These are phyloP conservation scores for Trifolium dubium DNA, from an alignment of 306 rosid genomes.

Conservation along the genomic window DNA sequence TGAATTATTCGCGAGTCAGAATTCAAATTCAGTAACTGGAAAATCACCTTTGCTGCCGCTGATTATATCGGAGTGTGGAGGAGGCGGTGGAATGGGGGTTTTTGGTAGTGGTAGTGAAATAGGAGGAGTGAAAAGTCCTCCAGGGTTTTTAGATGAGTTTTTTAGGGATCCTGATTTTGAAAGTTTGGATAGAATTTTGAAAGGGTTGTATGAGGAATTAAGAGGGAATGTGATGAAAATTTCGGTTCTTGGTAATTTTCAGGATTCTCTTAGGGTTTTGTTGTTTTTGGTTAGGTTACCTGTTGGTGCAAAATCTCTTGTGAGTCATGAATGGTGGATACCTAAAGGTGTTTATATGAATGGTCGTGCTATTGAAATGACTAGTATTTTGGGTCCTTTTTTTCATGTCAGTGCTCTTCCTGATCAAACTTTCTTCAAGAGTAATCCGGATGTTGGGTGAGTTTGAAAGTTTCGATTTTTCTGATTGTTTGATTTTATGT, in stretches of 20 bases:
- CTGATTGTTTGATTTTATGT: constrained; percentile 1
- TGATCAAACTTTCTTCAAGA: constrained; percentile 76
- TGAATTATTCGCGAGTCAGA: constrained; percentile 57
- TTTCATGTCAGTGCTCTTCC: constrained; percentile 92
- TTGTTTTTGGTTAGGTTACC: constrained; percentile 80
- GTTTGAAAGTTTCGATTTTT: constrained; percentile 30
- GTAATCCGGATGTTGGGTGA: constrained; percentile 97
- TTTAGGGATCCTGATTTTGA: constrained; percentile 83
- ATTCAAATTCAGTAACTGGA: background rate
- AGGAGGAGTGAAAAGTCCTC: constrained; percentile 67
- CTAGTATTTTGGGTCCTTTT: constrained; percentile 95
- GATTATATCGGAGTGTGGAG: constrained; percentile 66
- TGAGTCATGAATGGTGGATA: constrained; percentile 92
- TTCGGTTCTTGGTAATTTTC: constrained; percentile 92
- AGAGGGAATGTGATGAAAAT: constrained; percentile 85
- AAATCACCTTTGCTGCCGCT: constrained; percentile 72
- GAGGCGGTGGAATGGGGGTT: constrained; percentile 51
- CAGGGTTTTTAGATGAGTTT: constrained; percentile 91
- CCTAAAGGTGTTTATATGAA: constrained; percentile 79
- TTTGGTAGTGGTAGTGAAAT: constrained; percentile 52
- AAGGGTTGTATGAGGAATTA: constrained; percentile 81
- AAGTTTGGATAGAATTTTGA: constrained; percentile 72
- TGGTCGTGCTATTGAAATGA: constrained; percentile 98
- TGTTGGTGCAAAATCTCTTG: constrained; percentile 79
- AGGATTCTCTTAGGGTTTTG: constrained; percentile 81